Evolutionary conservation across 2,329 filamentous ascomycete species (phyloP).

Genomic region (Stenocarpella maydis): DNA sequence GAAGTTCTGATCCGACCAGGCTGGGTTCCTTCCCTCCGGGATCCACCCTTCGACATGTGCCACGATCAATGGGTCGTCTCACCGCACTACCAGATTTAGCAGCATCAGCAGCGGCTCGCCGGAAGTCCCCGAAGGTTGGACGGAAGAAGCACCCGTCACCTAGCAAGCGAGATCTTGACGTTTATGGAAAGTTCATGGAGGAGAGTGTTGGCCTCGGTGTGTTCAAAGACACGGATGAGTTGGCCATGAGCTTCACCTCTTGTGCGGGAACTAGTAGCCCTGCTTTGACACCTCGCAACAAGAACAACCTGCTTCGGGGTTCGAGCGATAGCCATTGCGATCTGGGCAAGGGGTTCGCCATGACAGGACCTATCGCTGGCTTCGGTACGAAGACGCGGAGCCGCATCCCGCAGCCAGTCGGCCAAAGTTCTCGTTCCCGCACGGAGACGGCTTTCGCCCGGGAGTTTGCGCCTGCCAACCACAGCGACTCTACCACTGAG

Average conservation of each 20-base stretch:
- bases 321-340: conserved; percentile 14
- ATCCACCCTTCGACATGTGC: conserved; percentile 37
- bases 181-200: conserved; percentile 40
- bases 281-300: conserved; percentile 41
- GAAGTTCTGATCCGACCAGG: conserved; percentile 19
- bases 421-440: conserved; percentile 32
- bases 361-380: conserved; percentile 18
- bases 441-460: conserved; percentile 29
- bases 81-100: conserved; percentile 27
- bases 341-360: conserved; percentile 1
- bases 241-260: conserved; percentile 38
- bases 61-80: conserved; percentile 28
- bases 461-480: conserved; percentile 29
- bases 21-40: conserved; percentile 33
- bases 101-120: neutral
- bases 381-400: conserved; percentile 27
- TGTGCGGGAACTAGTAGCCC: neutral
- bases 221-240: conserved; percentile 42
- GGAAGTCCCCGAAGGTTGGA: neutral
- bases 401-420: conserved; percentile 39
- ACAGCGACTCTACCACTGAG: conserved; percentile 24
- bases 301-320: conserved; percentile 41
- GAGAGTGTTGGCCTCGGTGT: conserved; percentile 26
- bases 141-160: conserved; percentile 56
- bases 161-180: conserved; percentile 50